Evolutionary conservation across 2,329 filamentous ascomycete genomes (phyloP).

Genomic region (Trichoderma atroviride): DNA sequence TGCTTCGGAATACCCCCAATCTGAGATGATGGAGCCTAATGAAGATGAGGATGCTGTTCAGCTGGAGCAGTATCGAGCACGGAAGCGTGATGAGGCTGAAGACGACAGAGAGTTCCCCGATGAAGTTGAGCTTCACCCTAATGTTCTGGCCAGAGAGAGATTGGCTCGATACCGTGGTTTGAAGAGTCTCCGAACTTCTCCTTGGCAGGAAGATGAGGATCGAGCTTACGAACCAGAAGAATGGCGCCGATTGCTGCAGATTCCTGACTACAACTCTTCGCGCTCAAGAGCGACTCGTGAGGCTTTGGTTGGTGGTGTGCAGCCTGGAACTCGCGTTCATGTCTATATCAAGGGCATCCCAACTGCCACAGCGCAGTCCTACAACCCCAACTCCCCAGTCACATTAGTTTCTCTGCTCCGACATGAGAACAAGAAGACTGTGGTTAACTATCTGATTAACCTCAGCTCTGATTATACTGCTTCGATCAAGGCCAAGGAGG

Average conservation of each 20-base stretch:
- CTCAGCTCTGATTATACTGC: conserved; percentile 74
- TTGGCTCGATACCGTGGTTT: conserved; percentile 85
- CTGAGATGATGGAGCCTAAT: conserved; percentile 87
- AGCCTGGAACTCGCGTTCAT: conserved; percentile 79
- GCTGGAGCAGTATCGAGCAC: conserved; percentile 77
- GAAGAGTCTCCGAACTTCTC: conserved; percentile 85
- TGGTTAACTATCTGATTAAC: conserved; percentile 86
- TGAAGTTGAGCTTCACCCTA: conserved; percentile 90
- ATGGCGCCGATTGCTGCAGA: conserved; percentile 81
- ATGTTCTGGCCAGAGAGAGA: conserved; percentile 82
- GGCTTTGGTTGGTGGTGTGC: conserved; percentile 83
- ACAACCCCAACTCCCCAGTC: conserved; percentile 59
- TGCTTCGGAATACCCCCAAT: conserved; percentile 88
- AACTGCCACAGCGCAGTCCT: conserved; percentile 47
- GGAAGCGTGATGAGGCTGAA: conserved; percentile 76
- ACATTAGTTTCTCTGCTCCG: conserved; percentile 84
- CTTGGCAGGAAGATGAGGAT: conserved; percentile 89
- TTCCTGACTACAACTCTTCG: conserved; percentile 87
- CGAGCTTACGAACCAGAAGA: conserved; percentile 83
- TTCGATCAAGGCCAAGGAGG: conserved; percentile 88
- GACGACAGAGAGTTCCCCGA: conserved; percentile 97
- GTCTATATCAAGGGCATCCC: conserved; percentile 68
- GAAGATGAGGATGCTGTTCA: conserved; percentile 79
- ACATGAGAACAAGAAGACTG: conserved; percentile 93
- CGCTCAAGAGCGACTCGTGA: conserved; percentile 77